Evolutionary conservation across 2,329 filamentous ascomycete genomes (phyloP), one percentile per base, ranked within the genome.

Genomic region (Onygenales sp.): DNA sequence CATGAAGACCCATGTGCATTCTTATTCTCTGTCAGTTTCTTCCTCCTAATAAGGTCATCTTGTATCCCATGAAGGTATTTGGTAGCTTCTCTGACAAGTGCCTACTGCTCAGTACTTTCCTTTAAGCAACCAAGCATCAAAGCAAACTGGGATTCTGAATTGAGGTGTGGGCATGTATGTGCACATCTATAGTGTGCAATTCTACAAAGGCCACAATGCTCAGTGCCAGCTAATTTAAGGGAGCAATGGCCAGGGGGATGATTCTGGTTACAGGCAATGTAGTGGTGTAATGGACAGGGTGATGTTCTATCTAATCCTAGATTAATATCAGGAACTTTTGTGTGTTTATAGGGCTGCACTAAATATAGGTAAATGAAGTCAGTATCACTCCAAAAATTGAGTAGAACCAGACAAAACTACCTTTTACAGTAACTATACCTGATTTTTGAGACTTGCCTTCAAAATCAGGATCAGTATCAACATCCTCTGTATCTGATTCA

Each of bases 181-280:
- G 69, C 67, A 51, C 73, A 63, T 2, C 82, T 82, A 57, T 74
- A 80, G 62, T 86, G 83, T 1, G 80, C 79, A 21, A 81, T 74
- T 13, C 83, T 82, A 56, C 85, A 87, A 6, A 86, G 73, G 6
- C 77, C 77, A 65, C 85, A 88, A 59, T 77, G 68, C 60, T 86
- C 82, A 2, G 77, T 72, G 2, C 81, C 80, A 7, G 78, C 77
- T 4, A 74, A 58, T 63, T 83, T 84, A 34, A 86, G 68, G 7
- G 78, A 78, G 61, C 84, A 87, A 42, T 74, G 72, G n/a, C 83
- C 83, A 11, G 70, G 63, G 1, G 72, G 65, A 63, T 87, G 84
- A n/a, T 61, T 55, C 21, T 71, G 68, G 39, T 67, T 65, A 65
- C 84, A 87, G 10, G 77, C 79, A 1, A 71, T 63, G 59, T 84